Percentiles rank a stretch among this genome's conserved stretches.
Evolutionary conservation across 495 filamentous ascomycete genomes (phyloP).

Genomic region (Bacidia rubella): DNA sequence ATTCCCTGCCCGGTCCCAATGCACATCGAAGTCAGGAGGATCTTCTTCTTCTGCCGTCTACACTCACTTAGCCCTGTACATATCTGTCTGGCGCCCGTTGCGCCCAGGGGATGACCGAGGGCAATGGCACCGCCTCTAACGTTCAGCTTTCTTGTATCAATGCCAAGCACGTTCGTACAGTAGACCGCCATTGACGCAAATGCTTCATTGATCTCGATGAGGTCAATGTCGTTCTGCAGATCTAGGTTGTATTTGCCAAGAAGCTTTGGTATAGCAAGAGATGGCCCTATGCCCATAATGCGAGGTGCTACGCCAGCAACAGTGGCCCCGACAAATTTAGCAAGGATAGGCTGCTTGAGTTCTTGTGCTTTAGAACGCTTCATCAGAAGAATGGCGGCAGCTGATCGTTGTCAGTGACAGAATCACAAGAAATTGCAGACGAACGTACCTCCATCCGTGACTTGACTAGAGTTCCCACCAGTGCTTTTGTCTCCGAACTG

Average conservation of each 20-base stretch:
- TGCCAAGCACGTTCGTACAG: constrained; percentile 60
- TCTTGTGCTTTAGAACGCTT: constrained; percentile 77
- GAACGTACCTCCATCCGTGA: constrained; percentile 67
- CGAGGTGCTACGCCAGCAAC: constrained; percentile 79
- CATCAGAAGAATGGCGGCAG: constrained; percentile 86
- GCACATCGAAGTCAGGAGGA: constrained; percentile 77
- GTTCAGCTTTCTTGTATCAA: constrained; percentile 82
- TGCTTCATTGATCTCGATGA: constrained; percentile 93
- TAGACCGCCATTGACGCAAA: constrained; percentile 97
- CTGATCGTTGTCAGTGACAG: constrained; percentile 22
- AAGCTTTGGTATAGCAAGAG: constrained; percentile 89
- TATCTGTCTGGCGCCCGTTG: constrained; percentile 69
- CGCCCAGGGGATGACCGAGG: constrained; percentile 69
- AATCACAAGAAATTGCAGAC: neutral
- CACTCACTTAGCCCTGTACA: constrained; percentile 75
- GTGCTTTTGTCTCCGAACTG: constrained; percentile 78
- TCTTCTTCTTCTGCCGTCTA: constrained; percentile 64
- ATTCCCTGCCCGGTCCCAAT: constrained; percentile 76
- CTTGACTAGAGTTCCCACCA: constrained; percentile 90
- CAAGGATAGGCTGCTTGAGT: constrained; percentile 81
- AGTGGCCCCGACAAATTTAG: constrained; percentile 86
- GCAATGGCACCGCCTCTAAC: constrained; percentile 70
- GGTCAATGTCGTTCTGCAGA: constrained; percentile 64
- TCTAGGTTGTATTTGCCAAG: constrained; percentile 63
- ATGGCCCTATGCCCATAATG: constrained; percentile 95